Evolutionary conservation across 257 asterid species (phyloP).

Genomic region (Lavandula angustifolia): DNA sequence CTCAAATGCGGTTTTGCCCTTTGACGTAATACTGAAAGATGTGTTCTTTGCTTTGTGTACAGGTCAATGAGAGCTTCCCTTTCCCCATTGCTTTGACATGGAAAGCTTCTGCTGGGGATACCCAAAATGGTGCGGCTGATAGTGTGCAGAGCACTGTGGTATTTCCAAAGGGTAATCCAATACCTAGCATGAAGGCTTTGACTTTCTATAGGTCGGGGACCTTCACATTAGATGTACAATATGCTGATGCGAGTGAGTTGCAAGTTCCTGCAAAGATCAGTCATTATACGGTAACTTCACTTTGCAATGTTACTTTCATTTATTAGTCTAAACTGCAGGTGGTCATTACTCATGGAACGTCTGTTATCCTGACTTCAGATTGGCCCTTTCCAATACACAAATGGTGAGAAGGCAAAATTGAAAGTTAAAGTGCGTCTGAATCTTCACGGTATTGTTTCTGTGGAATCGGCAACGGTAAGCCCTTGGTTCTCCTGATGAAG

Average conservation of each 20-base stretch:
- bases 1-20: background rate
- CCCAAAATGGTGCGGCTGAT: conserved; percentile 62
- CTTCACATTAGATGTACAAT: conserved; percentile 66
- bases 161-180: conserved; percentile 84
- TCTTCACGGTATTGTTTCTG: conserved; percentile 80
- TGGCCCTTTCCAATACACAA: conserved; percentile 75
- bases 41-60: conserved; percentile 9
- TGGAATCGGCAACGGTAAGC: conserved; percentile 83
- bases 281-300: conserved; percentile 65
- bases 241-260: conserved; percentile 74
- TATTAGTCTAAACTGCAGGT: background rate
- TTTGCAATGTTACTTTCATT: background rate
- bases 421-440: conserved; percentile 81
- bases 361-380: conserved; percentile 43
- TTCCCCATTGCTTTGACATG: conserved; percentile 78
- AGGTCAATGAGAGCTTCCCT: conserved; percentile 83
- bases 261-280: conserved; percentile 80
- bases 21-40: background rate
- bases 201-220: conserved; percentile 80
- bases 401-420: conserved; percentile 67
- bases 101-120: conserved; percentile 67
- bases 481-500: conserved; percentile 26
- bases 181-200: conserved; percentile 89
- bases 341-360: background rate
- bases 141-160: conserved; percentile 73